Evolutionary conservation across 108 stramenopile species (phyloP), one percentile per base, ranked within the genome.

Genomic region (Epithemia pelagica): DNA sequence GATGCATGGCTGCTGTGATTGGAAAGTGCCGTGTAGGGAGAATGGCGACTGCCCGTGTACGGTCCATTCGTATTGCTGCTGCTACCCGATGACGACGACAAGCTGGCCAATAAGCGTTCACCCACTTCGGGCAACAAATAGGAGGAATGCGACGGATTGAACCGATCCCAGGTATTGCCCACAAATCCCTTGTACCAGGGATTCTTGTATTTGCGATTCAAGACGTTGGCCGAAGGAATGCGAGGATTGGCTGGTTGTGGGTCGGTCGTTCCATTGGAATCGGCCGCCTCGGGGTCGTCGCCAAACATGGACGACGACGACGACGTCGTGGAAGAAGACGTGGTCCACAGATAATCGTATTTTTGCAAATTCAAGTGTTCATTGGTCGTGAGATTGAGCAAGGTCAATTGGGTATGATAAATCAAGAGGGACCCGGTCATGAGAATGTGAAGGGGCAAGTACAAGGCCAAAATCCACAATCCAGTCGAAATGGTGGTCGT

Each of bases 321-420:
- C 15, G 37, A 10, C 10, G 10, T 66, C 55, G 33, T 62, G 0
- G 28, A 32, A 8, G 52, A 23, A 0, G 64, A 58, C 24, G 28
- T 58, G 32, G 80, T 66, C 81, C 80, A 74, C 10, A 98, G 80
- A 68, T 97, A 96, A 59, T 81, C 79, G 76, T 96, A 97, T 58
- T 83, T 78, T 30, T 62, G 64, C 18, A 82, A 18, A 67, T 94
- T 95, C 46, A 83, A 66, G 67, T 95, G 93, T 72, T 99, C 98
- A 71, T 97, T 99, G 22, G 96, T 99, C 52, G 96, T 92, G n/a
- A 96, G 67, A 65, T 97, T 98, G 30, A 61, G 74, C 53, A 68
- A 33, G 31, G 86, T 62, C n/a, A 99, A 80, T 66, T 90, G 87
- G 25, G 89, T 79, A 72, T 99, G 98, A 73, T 97, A 97, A 27